These are phyloP conservation scores for Helichrysum umbraculigerum DNA, from an alignment of 129 eudicot genomes.

Conservation along the genomic window DNA sequence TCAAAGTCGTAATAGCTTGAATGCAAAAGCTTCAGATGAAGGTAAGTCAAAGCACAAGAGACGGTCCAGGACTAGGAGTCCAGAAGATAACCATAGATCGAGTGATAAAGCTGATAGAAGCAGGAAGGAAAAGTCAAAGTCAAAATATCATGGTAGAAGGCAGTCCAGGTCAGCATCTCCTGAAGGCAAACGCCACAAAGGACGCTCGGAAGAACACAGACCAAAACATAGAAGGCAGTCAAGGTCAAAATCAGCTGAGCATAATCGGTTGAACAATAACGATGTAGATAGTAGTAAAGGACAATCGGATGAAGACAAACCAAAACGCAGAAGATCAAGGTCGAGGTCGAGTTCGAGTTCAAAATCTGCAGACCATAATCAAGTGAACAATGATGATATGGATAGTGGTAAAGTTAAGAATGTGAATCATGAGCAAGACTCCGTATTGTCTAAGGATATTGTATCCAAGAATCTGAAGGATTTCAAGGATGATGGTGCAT, in stretches of 20 bases:
- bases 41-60: conserved; percentile 46
- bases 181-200: conserved; percentile 45
- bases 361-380: conserved; percentile 42
- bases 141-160: conserved; percentile 52
- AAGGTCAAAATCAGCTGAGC: conserved; percentile 61
- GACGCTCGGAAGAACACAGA: conserved; percentile 40
- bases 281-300: conserved; percentile 36
- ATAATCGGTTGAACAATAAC: conserved; percentile 28
- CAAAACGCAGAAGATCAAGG: conserved; percentile 52
- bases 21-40: conserved; percentile 39
- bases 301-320: conserved; percentile 42
- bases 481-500: conserved; percentile 34
- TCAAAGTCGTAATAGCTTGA: conserved; percentile 33
- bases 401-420: conserved; percentile 29
- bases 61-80: conserved; percentile 57
- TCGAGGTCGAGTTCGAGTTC: conserved; percentile 74
- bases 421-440: conserved; percentile 29
- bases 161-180: conserved; percentile 66
- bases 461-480: conserved; percentile 15
- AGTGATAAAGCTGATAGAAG: conserved; percentile 51
- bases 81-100: conserved; percentile 49
- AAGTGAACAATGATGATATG: conserved; percentile 1
- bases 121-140: conserved; percentile 49
- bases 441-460: conserved; percentile 42
- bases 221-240: conserved; percentile 59